phyloP scores from a whole-genome alignment of 2,329 filamentous ascomycete genomes.

The Calonectria fujianensis region DNA sequence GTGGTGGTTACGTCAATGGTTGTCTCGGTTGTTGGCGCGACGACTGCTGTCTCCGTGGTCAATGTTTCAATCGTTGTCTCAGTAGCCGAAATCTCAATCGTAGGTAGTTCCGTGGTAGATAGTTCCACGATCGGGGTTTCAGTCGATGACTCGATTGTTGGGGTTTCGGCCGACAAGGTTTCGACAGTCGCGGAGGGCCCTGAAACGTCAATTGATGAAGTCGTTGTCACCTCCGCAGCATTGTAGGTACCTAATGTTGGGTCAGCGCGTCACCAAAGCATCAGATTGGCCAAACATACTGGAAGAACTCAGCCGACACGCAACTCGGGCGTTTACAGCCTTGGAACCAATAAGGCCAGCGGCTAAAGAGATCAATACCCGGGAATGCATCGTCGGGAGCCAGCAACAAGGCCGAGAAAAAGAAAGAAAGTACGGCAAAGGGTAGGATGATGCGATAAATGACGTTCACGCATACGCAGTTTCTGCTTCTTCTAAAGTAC shows the following conservation, averaged over 20 bases:
- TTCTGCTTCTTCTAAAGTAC: not conserved
- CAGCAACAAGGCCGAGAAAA: not conserved
- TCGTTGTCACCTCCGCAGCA: not conserved
- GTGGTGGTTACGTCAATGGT: not conserved
- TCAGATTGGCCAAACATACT: not conserved
- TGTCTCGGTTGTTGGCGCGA: no score
- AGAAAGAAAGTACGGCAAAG: not conserved
- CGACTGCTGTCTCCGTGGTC: no score
- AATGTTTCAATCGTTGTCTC: not conserved
- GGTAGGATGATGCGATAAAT: not conserved
- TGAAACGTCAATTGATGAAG: not conserved
- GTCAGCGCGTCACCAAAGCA: not conserved
- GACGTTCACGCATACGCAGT: no score
- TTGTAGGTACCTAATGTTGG: not conserved
- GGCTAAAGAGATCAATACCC: not conserved
- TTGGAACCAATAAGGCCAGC: not conserved
- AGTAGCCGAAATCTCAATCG: not conserved
- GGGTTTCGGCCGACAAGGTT: not conserved
- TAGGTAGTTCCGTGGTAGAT: not conserved
- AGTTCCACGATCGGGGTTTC: not conserved
- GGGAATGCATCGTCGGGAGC: not conserved
- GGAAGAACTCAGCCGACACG: not conserved
- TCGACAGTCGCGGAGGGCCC: not conserved
- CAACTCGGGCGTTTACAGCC: not conserved
- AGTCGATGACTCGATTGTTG: not conserved